phyloP scores from a whole-genome alignment of 2,329 filamentous ascomycete genomes.

The Westerdykella sp. region DNA sequence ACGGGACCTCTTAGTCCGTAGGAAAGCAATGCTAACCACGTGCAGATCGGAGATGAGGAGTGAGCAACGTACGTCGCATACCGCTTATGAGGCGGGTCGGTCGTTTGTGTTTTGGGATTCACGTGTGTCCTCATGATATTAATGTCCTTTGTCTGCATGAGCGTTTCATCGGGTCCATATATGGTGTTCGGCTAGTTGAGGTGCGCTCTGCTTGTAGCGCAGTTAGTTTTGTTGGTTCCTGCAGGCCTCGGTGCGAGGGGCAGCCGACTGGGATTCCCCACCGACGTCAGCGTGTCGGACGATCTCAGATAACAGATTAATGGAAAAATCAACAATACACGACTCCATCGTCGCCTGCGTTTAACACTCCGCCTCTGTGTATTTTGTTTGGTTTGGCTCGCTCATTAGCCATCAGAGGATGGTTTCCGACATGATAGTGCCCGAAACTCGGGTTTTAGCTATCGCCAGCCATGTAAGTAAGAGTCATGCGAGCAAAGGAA shows the following conservation, averaged over 20 bases:
- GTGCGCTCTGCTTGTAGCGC: too few species aligned
- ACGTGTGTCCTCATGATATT: slow-evolving; percentile 17
- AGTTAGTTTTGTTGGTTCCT: slow-evolving; percentile 2
- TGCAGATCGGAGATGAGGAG: slow-evolving; percentile 64
- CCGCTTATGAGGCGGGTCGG: too few species aligned
- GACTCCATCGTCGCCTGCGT: slow-evolving; percentile 6
- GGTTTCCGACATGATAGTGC: slow-evolving; percentile 41
- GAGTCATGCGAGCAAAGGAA: slow-evolving; percentile 30
- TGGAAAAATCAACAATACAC: slow-evolving; percentile 23
- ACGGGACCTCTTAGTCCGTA: slow-evolving; percentile 12
- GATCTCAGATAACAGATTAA: slow-evolving; percentile 26
- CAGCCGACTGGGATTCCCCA: slow-evolving; percentile 23
- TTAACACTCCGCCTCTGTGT: not conserved
- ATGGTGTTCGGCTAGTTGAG: slow-evolving; percentile 3
- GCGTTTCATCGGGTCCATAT: slow-evolving; percentile 16
- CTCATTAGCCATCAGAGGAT: slow-evolving; percentile 8
- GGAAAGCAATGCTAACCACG: slow-evolving; percentile 28
- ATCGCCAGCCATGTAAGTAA: slow-evolving; percentile 95
- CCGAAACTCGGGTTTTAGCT: slow-evolving; percentile 68
- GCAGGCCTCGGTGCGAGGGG: slow-evolving; percentile 13
- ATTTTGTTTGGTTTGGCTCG: slow-evolving; percentile 1
- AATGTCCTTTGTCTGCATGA: slow-evolving; percentile 23
- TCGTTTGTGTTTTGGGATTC: too few species aligned
- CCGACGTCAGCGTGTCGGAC: slow-evolving; percentile 31
- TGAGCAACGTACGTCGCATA: slow-evolving; percentile 27